Percentiles rank a stretch among this genome's conserved stretches.
These are phyloP conservation scores for Macrocystidia cucumis DNA, from an alignment of 1,284 basidiomycete species.

Conservation along the genomic window DNA sequence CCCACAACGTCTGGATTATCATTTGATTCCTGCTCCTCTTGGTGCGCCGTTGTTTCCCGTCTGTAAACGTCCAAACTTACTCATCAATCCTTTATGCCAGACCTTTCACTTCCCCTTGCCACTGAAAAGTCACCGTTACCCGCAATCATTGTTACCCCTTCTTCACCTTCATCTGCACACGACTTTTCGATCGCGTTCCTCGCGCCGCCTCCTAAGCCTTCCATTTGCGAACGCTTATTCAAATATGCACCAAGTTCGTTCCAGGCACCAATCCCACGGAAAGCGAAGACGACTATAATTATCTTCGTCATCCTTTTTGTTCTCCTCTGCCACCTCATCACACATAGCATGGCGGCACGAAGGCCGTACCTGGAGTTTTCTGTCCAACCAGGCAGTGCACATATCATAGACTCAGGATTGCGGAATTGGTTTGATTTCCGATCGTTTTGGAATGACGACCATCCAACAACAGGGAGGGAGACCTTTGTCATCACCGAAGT, in stretches of 20 bases:
- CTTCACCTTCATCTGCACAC: conserved; percentile 54
- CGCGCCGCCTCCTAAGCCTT: conserved; percentile 47
- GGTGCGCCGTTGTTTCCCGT: conserved; percentile 32
- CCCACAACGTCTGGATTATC: conserved; percentile 67
- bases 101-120: conserved; percentile 29
- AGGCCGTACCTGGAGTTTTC: conserved; percentile 16
- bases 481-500: background rate
- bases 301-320: conserved; percentile 37
- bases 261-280: conserved; percentile 23
- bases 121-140: conserved; percentile 47
- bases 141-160: conserved; percentile 78
- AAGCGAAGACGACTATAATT: conserved; percentile 45
- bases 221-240: conserved; percentile 41
- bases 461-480: conserved; percentile 6
- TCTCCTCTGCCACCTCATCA: conserved; percentile 16
- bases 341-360: conserved; percentile 13
- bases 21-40: conserved; percentile 62
- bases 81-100: conserved; percentile 14
- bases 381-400: conserved; percentile 12
- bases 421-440: conserved; percentile 15
- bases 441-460: conserved; percentile 9
- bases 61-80: conserved; percentile 1
- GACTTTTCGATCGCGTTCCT: conserved; percentile 71
- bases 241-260: conserved; percentile 19
- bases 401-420: conserved; percentile 10